Conservation (phyloP, 73 alveolate genomes). For the Symbiodinium pilosum region DNA sequence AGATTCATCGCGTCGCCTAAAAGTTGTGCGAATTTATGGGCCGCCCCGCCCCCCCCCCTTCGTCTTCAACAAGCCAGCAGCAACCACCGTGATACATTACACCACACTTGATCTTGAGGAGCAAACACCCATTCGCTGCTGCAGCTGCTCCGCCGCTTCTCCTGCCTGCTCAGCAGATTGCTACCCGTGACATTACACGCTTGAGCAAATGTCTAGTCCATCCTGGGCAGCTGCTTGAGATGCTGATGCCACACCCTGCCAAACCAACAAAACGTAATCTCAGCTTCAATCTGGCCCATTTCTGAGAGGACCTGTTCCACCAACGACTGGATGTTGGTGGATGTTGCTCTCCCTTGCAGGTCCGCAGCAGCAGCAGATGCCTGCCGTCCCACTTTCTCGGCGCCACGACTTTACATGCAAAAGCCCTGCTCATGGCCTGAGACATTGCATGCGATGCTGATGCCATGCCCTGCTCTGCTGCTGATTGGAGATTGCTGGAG, state of each 20-base stretch:
- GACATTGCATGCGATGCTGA: conserved; percentile 48
- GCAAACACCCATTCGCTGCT: no score
- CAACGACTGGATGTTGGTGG: background rate
- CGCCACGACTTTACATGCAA: background rate
- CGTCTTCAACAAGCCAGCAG: no score
- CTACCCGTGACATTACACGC: no score
- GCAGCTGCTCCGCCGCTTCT: no score
- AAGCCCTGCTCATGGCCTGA: background rate
- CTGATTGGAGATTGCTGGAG: conserved; percentile 7
- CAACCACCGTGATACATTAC: no score
- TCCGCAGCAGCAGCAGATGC: background rate
- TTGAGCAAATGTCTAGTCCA: no score
- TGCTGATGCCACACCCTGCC: conserved; percentile 16
- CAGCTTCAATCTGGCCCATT: background rate
- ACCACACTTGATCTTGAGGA: no score
- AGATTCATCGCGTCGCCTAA: no score
- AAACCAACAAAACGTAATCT: background rate
- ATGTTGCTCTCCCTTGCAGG: background rate
- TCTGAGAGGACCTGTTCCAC: background rate
- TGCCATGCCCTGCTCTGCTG: conserved; percentile 78
- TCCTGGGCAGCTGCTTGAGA: conserved; percentile 5
- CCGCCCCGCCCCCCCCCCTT: no score
- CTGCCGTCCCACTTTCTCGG: background rate
- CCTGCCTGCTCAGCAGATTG: no score
- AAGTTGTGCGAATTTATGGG: no score